Conservation (phyloP, 176 grass and related monocot genomes). For the Oryza nivara region DNA sequence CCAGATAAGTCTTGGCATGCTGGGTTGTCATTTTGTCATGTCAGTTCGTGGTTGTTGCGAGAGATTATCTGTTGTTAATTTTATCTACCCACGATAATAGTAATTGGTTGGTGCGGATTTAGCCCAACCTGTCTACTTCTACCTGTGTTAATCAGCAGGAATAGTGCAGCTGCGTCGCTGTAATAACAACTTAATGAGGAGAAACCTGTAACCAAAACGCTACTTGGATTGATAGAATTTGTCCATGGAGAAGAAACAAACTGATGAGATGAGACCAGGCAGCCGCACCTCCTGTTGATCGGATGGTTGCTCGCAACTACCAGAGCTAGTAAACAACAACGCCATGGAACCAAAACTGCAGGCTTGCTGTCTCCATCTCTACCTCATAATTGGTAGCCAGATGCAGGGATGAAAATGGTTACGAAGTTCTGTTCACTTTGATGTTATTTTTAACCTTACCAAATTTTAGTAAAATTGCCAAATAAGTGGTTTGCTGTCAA, state of each 20-base stretch:
- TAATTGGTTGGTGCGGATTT: not conserved
- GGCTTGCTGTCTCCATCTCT: not conserved
- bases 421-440: too few species aligned
- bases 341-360: not conserved
- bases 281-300: not conserved
- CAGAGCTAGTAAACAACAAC: not conserved
- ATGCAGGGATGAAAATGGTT: too few species aligned
- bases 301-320: not conserved
- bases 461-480: too few species aligned
- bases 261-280: not conserved
- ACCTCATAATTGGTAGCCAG: too few species aligned
- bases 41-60: not conserved
- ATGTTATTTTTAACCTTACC: too few species aligned
- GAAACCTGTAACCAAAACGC: not conserved
- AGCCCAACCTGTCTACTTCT: not conserved
- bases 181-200: not conserved
- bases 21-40: not conserved
- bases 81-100: not conserved
- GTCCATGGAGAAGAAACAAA: constrained; percentile 5
- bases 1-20: not conserved
- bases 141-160: not conserved
- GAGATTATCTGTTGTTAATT: not conserved
- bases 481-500: too few species aligned
- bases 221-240: too few species aligned
- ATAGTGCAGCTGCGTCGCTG: not conserved